These are phyloP conservation scores for Adenanthera pavonina DNA, from an alignment of 306 rosid genomes.

Conservation along the genomic window DNA sequence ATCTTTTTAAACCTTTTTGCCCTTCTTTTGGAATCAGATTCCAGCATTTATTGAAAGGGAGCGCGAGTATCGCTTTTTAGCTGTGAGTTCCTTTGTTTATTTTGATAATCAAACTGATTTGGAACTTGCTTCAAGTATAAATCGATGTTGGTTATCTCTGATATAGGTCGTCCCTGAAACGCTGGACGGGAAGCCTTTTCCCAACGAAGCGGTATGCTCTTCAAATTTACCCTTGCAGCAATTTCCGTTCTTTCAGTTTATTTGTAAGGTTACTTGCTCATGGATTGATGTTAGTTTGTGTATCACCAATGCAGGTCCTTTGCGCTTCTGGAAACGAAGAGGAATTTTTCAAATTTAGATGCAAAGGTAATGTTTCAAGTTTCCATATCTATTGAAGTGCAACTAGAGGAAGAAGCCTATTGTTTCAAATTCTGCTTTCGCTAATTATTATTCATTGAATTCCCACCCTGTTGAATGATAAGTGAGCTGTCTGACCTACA, in stretches of 20 bases:
- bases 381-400: neutral
- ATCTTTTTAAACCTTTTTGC: neutral
- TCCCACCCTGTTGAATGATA: neutral
- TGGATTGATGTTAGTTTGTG: slow-evolving; percentile 22
- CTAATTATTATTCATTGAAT: neutral
- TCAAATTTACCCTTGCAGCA: slow-evolving; percentile 17
- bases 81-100: slow-evolving; percentile 56
- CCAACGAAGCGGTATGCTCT: slow-evolving; percentile 68
- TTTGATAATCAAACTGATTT: neutral
- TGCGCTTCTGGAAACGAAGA: slow-evolving; percentile 84
- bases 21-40: slow-evolving; percentile 53
- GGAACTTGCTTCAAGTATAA: slow-evolving; percentile 1
- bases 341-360: slow-evolving; percentile 73
- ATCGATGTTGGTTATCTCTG: slow-evolving; percentile 13
- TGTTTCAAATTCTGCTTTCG: neutral
- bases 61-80: slow-evolving; percentile 72
- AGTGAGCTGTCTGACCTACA: neutral
- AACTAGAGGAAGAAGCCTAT: neutral
- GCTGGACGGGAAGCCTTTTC: slow-evolving; percentile 64
- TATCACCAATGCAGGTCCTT: slow-evolving; percentile 63
- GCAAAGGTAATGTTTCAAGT: slow-evolving; percentile 56
- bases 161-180: slow-evolving; percentile 73
- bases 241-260: slow-evolving; percentile 19
- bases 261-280: neutral
- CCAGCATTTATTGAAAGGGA: slow-evolving; percentile 83